Evolutionary conservation across 768 basidiomycete species (phyloP).

Genomic region (Lactarius indigo): DNA sequence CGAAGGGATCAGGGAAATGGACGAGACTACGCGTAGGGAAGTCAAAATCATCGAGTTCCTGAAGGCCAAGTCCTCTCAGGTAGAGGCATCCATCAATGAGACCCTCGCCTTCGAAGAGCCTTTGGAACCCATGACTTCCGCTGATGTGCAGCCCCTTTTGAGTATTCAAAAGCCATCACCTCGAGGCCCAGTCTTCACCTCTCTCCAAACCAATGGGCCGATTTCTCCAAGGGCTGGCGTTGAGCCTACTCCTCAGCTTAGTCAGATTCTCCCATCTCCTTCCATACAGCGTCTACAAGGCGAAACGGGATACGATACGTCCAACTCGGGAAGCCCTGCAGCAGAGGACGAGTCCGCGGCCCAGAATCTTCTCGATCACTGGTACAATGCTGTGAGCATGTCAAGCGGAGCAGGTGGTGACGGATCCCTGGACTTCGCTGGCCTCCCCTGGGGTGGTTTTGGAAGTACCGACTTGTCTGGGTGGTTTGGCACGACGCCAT

Average conservation of each 20-base stretch:
- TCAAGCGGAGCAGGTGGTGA: constrained; percentile 31
- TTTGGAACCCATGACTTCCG: constrained; percentile 8
- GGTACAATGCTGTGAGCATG: constrained; percentile 78
- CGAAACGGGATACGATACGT: constrained; percentile 53
- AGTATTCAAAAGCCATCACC: constrained; percentile 27
- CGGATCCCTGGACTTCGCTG: constrained; percentile 33
- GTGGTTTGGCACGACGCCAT: constrained; percentile 23
- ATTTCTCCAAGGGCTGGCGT: constrained; percentile 3
- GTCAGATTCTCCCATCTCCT: constrained; percentile 44
- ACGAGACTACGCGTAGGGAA: constrained; percentile 79
- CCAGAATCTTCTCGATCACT: constrained; percentile 77
- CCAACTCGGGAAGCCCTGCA: constrained; percentile 63
- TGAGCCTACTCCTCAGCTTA: constrained; percentile 34
- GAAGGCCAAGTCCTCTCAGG: constrained; percentile 61
- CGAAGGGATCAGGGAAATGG: constrained; percentile 56
- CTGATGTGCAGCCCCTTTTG: constrained; percentile 14
- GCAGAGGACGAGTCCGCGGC: constrained; percentile 71
- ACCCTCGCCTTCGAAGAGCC: constrained; percentile 15
- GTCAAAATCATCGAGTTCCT: constrained; percentile 83
- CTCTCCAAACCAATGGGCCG: constrained; percentile 23
- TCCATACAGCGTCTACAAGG: constrained; percentile 60
- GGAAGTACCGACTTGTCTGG: constrained; percentile 25
- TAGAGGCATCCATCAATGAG: constrained; percentile 24
- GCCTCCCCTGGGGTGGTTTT: constrained; percentile 27
- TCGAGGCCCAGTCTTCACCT: constrained; percentile 26